Percentiles rank a stretch among this genome's conserved stretches.
phyloP scores from a whole-genome alignment of 1,284 basidiomycete genomes.

The Neotropicomus parvogracilis region DNA sequence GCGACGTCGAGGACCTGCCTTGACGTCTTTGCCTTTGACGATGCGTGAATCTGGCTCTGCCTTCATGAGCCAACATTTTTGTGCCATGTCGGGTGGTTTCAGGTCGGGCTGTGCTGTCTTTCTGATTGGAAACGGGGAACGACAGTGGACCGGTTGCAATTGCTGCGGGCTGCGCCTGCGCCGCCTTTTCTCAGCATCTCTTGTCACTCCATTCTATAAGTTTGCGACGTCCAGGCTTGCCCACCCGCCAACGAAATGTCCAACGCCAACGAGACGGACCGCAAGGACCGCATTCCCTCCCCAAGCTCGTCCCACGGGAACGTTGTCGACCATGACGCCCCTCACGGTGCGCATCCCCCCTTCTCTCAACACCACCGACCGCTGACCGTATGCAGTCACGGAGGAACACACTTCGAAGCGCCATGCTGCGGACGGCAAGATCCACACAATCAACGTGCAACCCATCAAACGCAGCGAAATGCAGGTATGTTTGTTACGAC shows the following conservation, averaged over 20 bases:
- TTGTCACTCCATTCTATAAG: conserved; percentile 22
- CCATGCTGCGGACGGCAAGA: conserved; percentile 31
- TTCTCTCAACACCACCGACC: conserved; percentile 1
- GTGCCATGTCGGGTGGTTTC: background rate
- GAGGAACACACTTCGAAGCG: conserved; percentile 41
- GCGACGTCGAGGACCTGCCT: conserved; percentile 46
- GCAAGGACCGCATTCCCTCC: conserved; percentile 50
- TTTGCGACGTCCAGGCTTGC: conserved; percentile 1
- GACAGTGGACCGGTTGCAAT: background rate
- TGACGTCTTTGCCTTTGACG: conserved; percentile 88
- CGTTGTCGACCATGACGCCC: conserved; percentile 74
- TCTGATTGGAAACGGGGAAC: too few species aligned
- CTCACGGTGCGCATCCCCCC: conserved; percentile 48
- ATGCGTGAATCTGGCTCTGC: conserved; percentile 87
- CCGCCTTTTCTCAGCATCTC: conserved; percentile 9
- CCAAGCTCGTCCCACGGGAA: conserved; percentile 49
- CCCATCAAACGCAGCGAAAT: conserved; percentile 80
- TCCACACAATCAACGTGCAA: conserved; percentile 66
- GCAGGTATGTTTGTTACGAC: conserved; percentile 53
- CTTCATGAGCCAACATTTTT: conserved; percentile 79
- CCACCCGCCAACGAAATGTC: conserved; percentile 24
- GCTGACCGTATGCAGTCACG: conserved; percentile 46
- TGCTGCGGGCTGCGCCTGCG: conserved; percentile 12
- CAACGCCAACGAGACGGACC: conserved; percentile 36
- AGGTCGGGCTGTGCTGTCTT: too few species aligned